Conservation (phyloP, 768 basidiomycete species). For the Suillus lakei region DNA sequence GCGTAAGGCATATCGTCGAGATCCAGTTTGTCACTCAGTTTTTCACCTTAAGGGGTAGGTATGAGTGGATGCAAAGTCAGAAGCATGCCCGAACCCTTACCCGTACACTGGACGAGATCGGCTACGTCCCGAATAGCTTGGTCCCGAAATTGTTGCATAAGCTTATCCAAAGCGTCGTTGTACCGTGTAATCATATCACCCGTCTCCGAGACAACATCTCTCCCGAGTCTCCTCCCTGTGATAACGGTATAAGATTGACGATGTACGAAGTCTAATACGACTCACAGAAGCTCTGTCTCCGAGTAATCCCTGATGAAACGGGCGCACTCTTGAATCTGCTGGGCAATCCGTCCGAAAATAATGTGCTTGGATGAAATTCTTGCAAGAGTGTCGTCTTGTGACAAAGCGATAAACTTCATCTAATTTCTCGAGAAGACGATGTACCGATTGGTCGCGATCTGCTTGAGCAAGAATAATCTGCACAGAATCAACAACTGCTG, state of each 20-base stretch:
- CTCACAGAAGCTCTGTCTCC: slow-evolving; percentile 22
- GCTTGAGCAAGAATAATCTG: slow-evolving; percentile 10
- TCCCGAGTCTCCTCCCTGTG: slow-evolving; percentile 1
- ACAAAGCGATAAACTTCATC: slow-evolving; percentile 4
- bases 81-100: background rate
- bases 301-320: slow-evolving; percentile 35
- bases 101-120: background rate
- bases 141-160: slow-evolving; percentile 9
- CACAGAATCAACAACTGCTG: background rate
- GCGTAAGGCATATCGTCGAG: slow-evolving; percentile 8
- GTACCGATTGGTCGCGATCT: slow-evolving; percentile 1
- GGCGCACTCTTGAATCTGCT: slow-evolving; percentile 31
- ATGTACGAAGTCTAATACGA: background rate
- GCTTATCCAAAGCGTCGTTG: background rate
- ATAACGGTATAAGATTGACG: background rate
- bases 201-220: background rate
- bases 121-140: background rate
- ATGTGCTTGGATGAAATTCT: background rate
- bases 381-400: background rate
- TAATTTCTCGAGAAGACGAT: slow-evolving; percentile 1
- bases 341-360: slow-evolving; percentile 9
- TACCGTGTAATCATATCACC: background rate
- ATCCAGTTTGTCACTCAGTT: background rate
- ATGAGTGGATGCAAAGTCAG: background rate
- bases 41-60: background rate